Base-by-base conservation (phyloP, 2,329 filamentous ascomycete species). In the Graphilbum fragrans region DNA sequence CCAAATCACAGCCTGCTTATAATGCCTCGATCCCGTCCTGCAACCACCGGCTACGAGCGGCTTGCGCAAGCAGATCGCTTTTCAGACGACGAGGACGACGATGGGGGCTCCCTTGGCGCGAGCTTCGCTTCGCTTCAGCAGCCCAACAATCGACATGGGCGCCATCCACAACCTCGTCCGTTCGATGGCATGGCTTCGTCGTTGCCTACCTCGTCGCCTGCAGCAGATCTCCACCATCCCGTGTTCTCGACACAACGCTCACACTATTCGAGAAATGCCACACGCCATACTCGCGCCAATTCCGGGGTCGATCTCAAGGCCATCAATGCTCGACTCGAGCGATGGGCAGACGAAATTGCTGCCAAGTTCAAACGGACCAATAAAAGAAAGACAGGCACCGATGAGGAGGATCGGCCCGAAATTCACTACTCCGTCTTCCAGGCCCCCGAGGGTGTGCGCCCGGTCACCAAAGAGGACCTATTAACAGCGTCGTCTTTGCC, bases 351-450 rank as follows among this genome's bases (percentile, higher is more conserved):
- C 53, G 92, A 98, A 64, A 96, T 98, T 55, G 88, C 92, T 23
- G 84, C 86, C 51, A 92, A 93, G 53, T 96, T 98, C 72, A 96
- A 94, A 67, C 85, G 88, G 49, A 77, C 82, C 41, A 86, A 80
- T 57, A 83, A 81, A 38, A 81, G 77, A 53, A 37, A 37, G 18
- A 8, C 23, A 14, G 43, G 34, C 37, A 38, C 35, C 35, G 64
- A 79, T 35, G 85, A 93, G 50, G 86, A 93, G 51, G 86, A 94
- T 59, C 80, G 80, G 41, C 69, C 95, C 27, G 92, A 98, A 65
- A 98, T 98, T 45, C 88, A 96, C 53, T 86, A 96, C 61, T 94
- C 88, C 0, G 92, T 98, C 35, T 98, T 98, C 57, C 88, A 95
- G 53, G 72, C 92, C 2, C 90, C 90, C 1, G 86, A 95, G 46